A percentile compares a stretch with the other conserved stretches of the same genome.
Evolutionary conservation across 306 rosid species (phyloP).

Genomic region (cucumber (Cucumis sativus)): DNA sequence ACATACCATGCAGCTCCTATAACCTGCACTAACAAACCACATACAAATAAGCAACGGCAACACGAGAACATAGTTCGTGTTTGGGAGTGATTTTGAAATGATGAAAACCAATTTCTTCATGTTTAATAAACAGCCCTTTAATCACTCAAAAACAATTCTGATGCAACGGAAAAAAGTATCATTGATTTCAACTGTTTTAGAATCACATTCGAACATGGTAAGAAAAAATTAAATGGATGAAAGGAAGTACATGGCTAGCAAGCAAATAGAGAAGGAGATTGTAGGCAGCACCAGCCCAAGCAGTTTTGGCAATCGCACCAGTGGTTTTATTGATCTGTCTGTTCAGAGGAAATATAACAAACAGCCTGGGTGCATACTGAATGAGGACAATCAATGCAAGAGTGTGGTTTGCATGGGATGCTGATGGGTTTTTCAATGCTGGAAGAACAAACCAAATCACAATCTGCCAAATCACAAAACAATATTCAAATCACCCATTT

Average conservation of each 20-base stretch:
- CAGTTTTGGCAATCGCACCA: slow-evolving; percentile 67
- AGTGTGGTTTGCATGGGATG: slow-evolving; percentile 60
- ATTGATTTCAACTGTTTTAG: no score
- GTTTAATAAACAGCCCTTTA: no score
- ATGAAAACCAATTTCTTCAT: no score
- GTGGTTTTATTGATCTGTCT: slow-evolving; percentile 53
- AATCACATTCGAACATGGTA: no score
- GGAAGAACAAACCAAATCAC: slow-evolving; percentile 79
- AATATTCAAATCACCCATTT: no score
- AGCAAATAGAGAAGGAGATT: slow-evolving; percentile 66
- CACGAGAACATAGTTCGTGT: neutral
- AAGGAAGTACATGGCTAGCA: slow-evolving; percentile 58
- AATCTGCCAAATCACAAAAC: slow-evolving; percentile 23
- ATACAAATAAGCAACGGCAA: neutral
- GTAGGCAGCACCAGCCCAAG: slow-evolving; percentile 70
- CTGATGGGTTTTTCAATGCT: slow-evolving; percentile 28
- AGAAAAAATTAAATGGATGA: neutral
- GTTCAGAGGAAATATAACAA: slow-evolving; percentile 65
- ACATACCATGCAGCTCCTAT: slow-evolving; percentile 80
- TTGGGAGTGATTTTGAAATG: no score
- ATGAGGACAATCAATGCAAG: slow-evolving; percentile 64
- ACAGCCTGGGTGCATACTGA: slow-evolving; percentile 63
- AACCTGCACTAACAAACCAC: slow-evolving; percentile 51
- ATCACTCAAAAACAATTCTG: no score
- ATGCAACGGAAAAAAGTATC: no score